Percentiles rank a stretch among this genome's conserved stretches.
Evolutionary conservation across 2,329 filamentous ascomycete genomes (phyloP).

Genomic region (Clonostachys solani): DNA sequence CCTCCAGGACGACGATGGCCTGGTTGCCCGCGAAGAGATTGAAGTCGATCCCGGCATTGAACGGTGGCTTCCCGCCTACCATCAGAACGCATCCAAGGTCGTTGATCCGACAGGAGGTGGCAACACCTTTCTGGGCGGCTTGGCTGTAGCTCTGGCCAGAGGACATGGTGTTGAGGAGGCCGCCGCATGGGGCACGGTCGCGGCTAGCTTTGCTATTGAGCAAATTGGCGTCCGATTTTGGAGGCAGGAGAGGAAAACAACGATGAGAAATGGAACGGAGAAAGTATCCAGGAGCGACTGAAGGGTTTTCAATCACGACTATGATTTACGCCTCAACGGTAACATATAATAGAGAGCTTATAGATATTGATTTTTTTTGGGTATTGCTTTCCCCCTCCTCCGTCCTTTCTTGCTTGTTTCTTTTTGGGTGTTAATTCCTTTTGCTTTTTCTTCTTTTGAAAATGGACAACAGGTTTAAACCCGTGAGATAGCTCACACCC

Average conservation of each 20-base stretch:
- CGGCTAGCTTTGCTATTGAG: conserved; percentile 91
- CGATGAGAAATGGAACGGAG: conserved; percentile 59
- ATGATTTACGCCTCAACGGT: conserved; percentile 5
- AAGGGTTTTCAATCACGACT: conserved; percentile 41
- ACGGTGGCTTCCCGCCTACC: conserved; percentile 77
- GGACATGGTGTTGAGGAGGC: conserved; percentile 63
- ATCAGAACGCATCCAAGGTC: conserved; percentile 50
- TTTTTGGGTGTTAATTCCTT: too few species aligned
- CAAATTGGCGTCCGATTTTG: conserved; percentile 75
- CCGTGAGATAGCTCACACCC: too few species aligned
- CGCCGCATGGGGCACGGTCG: conserved; percentile 72
- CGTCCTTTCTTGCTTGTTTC: too few species aligned
- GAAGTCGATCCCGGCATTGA: conserved; percentile 61
- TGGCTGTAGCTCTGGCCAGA: conserved; percentile 54
- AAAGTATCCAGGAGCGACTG: conserved; percentile 46
- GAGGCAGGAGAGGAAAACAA: conserved; percentile 33
- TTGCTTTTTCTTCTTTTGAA: too few species aligned
- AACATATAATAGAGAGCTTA: too few species aligned
- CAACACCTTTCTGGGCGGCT: conserved; percentile 76
- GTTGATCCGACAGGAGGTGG: conserved; percentile 94
- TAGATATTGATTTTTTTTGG: too few species aligned
- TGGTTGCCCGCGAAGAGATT: conserved; percentile 52
- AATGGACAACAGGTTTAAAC: too few species aligned
- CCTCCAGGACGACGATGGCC: conserved; percentile 46
- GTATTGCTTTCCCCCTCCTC: too few species aligned